Conservation (phyloP, 2,329 filamentous ascomycete genomes). For the Seiridium unicorne region DNA sequence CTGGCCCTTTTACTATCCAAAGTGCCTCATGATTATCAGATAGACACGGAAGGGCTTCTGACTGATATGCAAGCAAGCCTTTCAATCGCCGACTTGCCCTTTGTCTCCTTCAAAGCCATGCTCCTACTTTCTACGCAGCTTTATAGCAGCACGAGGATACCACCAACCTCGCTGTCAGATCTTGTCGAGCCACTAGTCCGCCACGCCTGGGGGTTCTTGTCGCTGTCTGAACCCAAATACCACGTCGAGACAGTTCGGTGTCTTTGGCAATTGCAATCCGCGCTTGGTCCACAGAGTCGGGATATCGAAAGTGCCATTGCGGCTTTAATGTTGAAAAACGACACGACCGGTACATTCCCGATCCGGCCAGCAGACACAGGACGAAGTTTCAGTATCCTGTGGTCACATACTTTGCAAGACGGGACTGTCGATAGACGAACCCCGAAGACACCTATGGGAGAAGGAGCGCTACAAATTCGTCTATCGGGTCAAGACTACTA, state of each 20-base stretch:
- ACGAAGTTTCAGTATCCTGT: slow-evolving; percentile 71
- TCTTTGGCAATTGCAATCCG: slow-evolving; percentile 80
- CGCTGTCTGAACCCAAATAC: slow-evolving; percentile 82
- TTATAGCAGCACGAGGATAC: slow-evolving; percentile 51
- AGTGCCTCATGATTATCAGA: slow-evolving; percentile 39
- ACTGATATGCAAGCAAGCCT: slow-evolving; percentile 50
- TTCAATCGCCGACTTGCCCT: slow-evolving; percentile 38
- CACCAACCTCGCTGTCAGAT: slow-evolving; percentile 50
- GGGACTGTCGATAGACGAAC: slow-evolving; percentile 41
- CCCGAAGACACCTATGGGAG: slow-evolving; percentile 35
- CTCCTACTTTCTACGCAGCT: slow-evolving; percentile 58
- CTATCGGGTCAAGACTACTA: slow-evolving; percentile 61
- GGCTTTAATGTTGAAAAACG: slow-evolving; percentile 61
- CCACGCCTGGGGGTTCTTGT: slow-evolving; percentile 77
- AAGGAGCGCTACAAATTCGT: slow-evolving; percentile 33
- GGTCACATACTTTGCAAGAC: slow-evolving; percentile 75
- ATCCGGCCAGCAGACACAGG: slow-evolving; percentile 57
- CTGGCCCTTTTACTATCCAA: slow-evolving; percentile 59
- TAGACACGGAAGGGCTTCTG: slow-evolving; percentile 48
- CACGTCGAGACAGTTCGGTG: slow-evolving; percentile 89
- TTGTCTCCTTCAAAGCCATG: slow-evolving; percentile 57
- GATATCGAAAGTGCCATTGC: slow-evolving; percentile 79
- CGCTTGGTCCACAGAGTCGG: slow-evolving; percentile 64
- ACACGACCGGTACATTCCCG: slow-evolving; percentile 45
- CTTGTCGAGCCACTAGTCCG: slow-evolving; percentile 68